A percentile compares a stretch with the other conserved stretches of the same genome.
Evolutionary conservation across 805 yeast species (phyloP).

Genomic region (Pichia nanzhaoensis): DNA sequence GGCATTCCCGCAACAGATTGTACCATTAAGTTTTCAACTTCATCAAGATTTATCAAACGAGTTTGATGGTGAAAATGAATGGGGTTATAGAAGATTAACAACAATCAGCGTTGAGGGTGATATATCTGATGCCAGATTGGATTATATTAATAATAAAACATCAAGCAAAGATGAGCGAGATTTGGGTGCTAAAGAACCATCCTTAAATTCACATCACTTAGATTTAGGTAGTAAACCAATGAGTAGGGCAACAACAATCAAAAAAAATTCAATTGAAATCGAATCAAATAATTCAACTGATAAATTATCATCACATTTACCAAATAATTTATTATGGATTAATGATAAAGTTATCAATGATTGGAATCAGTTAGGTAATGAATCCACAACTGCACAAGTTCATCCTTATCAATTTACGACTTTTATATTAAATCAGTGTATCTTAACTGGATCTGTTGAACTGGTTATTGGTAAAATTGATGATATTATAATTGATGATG

Average conservation of each 20-base stretch:
- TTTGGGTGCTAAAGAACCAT: background rate
- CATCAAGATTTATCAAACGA: constrained; percentile 77
- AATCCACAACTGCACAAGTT: constrained; percentile 90
- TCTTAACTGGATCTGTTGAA: constrained; percentile 77
- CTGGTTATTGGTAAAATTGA: constrained; percentile 79
- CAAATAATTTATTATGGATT: constrained; percentile 74
- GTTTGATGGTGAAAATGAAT: constrained; percentile 75
- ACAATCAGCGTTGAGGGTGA: constrained; percentile 88
- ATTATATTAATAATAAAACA: constrained; percentile 1
- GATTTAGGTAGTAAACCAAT: constrained; percentile 18
- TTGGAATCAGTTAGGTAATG: constrained; percentile 78
- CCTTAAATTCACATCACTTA: constrained; percentile 3
- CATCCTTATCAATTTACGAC: constrained; percentile 95
- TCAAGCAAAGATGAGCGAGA: background rate
- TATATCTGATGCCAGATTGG: constrained; percentile 30
- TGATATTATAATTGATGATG: constrained; percentile 54
- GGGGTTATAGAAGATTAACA: constrained; percentile 90
- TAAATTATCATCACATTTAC: constrained; percentile 32
- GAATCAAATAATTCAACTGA: constrained; percentile 19
- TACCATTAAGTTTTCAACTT: constrained; percentile 75
- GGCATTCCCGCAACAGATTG: constrained; percentile 96
- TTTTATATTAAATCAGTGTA: constrained; percentile 69
- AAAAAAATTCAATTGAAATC: constrained; percentile 31
- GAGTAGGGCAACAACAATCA: constrained; percentile 28
- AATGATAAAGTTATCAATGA: constrained; percentile 53